Evolutionary conservation across 768 basidiomycete species (phyloP), one percentile per base, ranked within the genome.

Genomic region (Podaxis carcinomalis): DNA sequence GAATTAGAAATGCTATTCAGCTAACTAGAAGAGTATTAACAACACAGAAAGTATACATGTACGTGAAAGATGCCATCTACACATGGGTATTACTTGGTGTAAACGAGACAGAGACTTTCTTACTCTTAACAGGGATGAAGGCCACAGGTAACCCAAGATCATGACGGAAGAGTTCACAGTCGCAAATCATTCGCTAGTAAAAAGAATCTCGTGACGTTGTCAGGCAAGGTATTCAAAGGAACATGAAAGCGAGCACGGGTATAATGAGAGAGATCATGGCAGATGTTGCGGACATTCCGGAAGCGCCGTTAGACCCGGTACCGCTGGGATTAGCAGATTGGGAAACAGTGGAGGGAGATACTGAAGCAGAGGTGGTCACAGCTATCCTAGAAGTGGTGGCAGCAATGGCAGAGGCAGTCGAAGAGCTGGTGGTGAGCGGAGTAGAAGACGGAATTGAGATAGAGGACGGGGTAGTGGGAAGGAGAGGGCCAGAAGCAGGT

Each of bases 271-370:
- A 36, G 13, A 36, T 51, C 40, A 55, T 56, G 36, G 46, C 27
- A 37, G 51, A 61, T 19, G 46, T 46, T 16, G 59, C 53, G 3
- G 53, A 36, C 53, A 54, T 54, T 55, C 21, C 55, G 37, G 53
- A 44, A 46, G 52, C 66, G 32, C 54, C 62, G 35, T 55, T 61
- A 9, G 61, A 11, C 21, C 25, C 44, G 23, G 39, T 52, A 25
- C 32, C 28, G 14, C 14, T 59, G 11, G 64, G 39, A 2, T 57
- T 59, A 11, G 49, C 35, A 7, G 66, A 52, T 4, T 19, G n/a
- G 35, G 64, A 13, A 46, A 60, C 39, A 13, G 62, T 3, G 28
- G 44, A 36, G 11, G 59, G 37, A 44, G 42, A 16, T 1, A 58
- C 52, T 5, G 61, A 59, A 14, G 36, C 4, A 19, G 62, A 44